These are phyloP conservation scores for Berkeleyomyces rouxiae DNA, from an alignment of 2,329 filamentous ascomycete genomes.

Conservation along the genomic window DNA sequence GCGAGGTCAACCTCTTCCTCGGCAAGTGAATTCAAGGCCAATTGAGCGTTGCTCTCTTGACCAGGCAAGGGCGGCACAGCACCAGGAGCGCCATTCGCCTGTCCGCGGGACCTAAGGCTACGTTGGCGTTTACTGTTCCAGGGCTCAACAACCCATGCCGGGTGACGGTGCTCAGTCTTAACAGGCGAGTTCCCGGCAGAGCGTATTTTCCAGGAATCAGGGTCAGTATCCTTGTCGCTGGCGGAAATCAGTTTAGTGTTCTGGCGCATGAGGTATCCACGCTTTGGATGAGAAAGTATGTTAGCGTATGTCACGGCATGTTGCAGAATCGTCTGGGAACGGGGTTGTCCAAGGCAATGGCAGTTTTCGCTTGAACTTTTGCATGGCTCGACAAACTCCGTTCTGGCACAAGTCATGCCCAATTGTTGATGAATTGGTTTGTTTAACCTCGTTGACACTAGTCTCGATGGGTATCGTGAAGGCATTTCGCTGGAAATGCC, in stretches of 20 bases:
- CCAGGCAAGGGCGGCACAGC: slow-evolving; percentile 72
- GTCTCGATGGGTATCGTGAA: background rate
- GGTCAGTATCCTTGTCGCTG: slow-evolving; percentile 53
- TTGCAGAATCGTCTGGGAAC: slow-evolving; percentile 10
- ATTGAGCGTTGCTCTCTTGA: slow-evolving; percentile 57
- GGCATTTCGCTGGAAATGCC: background rate
- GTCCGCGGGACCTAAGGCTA: slow-evolving; percentile 31
- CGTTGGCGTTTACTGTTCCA: slow-evolving; percentile 76
- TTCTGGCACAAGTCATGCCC: slow-evolving; percentile 3
- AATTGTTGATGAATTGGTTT: background rate
- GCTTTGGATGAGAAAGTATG: slow-evolving; percentile 48
- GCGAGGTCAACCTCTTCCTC: slow-evolving; percentile 51
- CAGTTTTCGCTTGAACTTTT: slow-evolving; percentile 6
- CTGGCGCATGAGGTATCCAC: slow-evolving; percentile 95
- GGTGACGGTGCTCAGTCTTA: slow-evolving; percentile 56
- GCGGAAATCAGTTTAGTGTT: slow-evolving; percentile 95
- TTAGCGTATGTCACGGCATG: slow-evolving; percentile 38
- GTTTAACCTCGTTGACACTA: slow-evolving; percentile 3
- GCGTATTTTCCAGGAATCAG: slow-evolving; percentile 33
- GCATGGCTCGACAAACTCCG: background rate
- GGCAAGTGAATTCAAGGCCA: slow-evolving; percentile 44
- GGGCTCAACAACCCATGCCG: slow-evolving; percentile 91
- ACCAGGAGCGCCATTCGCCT: slow-evolving; percentile 30
- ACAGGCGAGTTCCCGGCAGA: slow-evolving; percentile 52
- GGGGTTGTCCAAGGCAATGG: slow-evolving; percentile 1